Evolutionary conservation across 768 basidiomycete genomes (phyloP).

Genomic region (Russula brevipes): DNA sequence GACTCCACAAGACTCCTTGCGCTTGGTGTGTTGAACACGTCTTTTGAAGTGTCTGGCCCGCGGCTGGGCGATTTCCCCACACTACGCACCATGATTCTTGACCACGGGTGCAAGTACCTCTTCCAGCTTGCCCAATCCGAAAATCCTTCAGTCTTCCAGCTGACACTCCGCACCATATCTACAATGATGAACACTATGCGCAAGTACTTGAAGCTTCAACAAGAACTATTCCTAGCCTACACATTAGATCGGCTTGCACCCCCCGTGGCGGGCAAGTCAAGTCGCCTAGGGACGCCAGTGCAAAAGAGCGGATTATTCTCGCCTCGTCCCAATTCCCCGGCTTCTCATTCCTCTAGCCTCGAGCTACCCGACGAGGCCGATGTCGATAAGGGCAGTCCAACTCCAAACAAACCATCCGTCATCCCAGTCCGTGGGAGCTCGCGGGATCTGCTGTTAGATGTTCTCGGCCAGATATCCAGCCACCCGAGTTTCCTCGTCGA

Average conservation of each 20-base stretch:
- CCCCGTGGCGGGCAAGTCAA: slow-evolving; percentile 34
- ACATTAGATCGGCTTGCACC: slow-evolving; percentile 85
- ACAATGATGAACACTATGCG: slow-evolving; percentile 88
- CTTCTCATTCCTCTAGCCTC: slow-evolving; percentile 40
- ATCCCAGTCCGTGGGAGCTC: slow-evolving; percentile 79
- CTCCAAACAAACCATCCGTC: slow-evolving; percentile 35
- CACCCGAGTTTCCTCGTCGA: slow-evolving; percentile 94
- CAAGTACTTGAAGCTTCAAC: slow-evolving; percentile 82
- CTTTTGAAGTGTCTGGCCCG: slow-evolving; percentile 79
- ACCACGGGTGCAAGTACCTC: slow-evolving; percentile 91
- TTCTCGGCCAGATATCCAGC: slow-evolving; percentile 71
- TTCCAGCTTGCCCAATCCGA: slow-evolving; percentile 96
- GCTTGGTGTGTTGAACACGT: slow-evolving; percentile 78
- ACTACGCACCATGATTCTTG: slow-evolving; percentile 68
- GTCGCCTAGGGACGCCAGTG: slow-evolving; percentile 25
- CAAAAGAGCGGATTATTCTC: slow-evolving; percentile 19
- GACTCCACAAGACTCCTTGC: slow-evolving; percentile 92
- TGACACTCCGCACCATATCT: slow-evolving; percentile 77
- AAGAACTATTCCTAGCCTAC: slow-evolving; percentile 92
- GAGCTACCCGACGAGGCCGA: slow-evolving; percentile 39
- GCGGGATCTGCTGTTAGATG: slow-evolving; percentile 85
- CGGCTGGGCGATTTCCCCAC: slow-evolving; percentile 75
- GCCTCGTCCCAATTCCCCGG: slow-evolving; percentile 30
- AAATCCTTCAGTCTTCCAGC: slow-evolving; percentile 69
- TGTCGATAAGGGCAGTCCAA: slow-evolving; percentile 44